Base-by-base conservation (phyloP, 345 rosid species). In the Carallia brachiata region DNA sequence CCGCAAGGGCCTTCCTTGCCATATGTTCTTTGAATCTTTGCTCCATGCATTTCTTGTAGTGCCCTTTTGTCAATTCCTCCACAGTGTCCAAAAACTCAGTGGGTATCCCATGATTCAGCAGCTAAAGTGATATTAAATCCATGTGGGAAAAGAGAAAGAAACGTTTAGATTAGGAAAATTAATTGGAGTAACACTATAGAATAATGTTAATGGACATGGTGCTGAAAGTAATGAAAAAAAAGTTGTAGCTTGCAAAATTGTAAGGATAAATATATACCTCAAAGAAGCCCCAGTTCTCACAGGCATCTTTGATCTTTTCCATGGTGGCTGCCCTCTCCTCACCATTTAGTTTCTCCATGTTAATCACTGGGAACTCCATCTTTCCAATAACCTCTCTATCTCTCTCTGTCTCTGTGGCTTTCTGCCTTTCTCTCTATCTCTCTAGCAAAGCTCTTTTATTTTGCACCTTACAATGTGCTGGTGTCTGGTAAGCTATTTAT, bases 211-310 rank as follows among this genome's bases (percentile, higher is more conserved):
- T 36, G 28, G 50, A 12, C 13, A 2, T 17, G 2, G 52, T 4
- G 23, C 18, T 15, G 56, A 44, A 12, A 44, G 15, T 4, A 13
- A 44, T 3, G 8, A 4, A 44, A 44, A 13, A 44, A 13, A 44
- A 44, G 17, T 44, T 10, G 50, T 13, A 44, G 50, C 50, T 12
- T 44, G 50, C 50, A 13, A 44, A 3, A 44, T 13, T 44, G 5
- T 44, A 44, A 44, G 12, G 50, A 44, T 37, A 62, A 3, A 10
- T 7, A 27, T 7, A 58, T 80, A 94, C 98, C 98, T 94, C 90
- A 72, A 94, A 91, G 86, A 94, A 94, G 0, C 98, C 98, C 98
- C 98, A 94, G 76, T 90, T 94, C 69, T 94, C 96, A 69, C 98
- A 94, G 75, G 97, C 98, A 79, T 91, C 96, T 58, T 88, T 82